phyloP scores from a whole-genome alignment of 2,329 filamentous ascomycete genomes.

The Stachybotrys chartarum region DNA sequence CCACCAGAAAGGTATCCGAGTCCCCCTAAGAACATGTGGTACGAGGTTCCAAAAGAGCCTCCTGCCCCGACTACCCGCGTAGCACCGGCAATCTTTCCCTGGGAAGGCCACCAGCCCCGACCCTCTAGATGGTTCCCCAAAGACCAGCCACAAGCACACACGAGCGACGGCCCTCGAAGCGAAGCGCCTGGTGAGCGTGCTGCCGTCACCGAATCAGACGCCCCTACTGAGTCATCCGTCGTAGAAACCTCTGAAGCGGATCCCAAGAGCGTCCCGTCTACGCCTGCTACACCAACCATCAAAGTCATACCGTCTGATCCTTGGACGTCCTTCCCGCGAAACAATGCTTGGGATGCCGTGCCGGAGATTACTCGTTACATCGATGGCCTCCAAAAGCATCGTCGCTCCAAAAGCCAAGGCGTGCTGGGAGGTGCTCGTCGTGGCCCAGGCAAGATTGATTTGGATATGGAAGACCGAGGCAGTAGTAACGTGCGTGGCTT shows the following conservation, averaged over 20 bases:
- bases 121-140: slow-evolving; percentile 54
- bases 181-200: slow-evolving; percentile 15
- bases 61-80: slow-evolving; percentile 47
- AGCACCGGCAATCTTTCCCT: slow-evolving; percentile 75
- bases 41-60: slow-evolving; percentile 63
- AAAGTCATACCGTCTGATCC: slow-evolving; percentile 44
- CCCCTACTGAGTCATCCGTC: slow-evolving; percentile 24
- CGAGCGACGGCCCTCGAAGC: background rate
- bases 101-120: slow-evolving; percentile 65
- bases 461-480: slow-evolving; percentile 4
- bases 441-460: slow-evolving; percentile 6
- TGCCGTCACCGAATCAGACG: slow-evolving; percentile 10
- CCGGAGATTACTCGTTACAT: slow-evolving; percentile 86
- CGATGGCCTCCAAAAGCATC: slow-evolving; percentile 61
- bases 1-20: slow-evolving; percentile 73
- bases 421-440: slow-evolving; percentile 8
- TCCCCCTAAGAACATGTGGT: slow-evolving; percentile 83
- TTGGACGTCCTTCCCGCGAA: slow-evolving; percentile 67
- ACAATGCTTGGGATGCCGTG: slow-evolving; percentile 90
- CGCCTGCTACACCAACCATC: slow-evolving; percentile 42
- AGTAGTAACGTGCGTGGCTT: slow-evolving; percentile 35
- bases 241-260: slow-evolving; percentile 22
- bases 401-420: slow-evolving; percentile 26
- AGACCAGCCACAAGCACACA: slow-evolving; percentile 5
- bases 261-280: slow-evolving; percentile 31